phyloP scores from a whole-genome alignment of 306 rosid genomes.

The Cucurbita maxima region DNA sequence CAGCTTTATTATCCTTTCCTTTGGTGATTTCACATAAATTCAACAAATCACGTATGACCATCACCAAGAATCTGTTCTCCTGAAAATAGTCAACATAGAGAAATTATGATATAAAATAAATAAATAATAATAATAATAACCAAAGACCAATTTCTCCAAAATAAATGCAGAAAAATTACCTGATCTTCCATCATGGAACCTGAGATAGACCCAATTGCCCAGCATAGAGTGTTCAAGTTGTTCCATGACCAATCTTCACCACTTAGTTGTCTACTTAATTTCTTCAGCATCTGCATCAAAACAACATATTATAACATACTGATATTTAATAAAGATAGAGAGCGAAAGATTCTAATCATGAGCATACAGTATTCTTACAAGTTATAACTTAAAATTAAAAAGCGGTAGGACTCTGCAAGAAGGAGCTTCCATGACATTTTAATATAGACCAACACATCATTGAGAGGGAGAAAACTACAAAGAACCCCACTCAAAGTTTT shows the following conservation, averaged over 20 bases:
- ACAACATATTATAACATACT: neutral
- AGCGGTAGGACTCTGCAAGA: neutral
- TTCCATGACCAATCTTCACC: constrained; percentile 99
- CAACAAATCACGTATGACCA: constrained; percentile 94
- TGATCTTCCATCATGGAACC: constrained; percentile 99
- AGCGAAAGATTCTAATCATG: neutral
- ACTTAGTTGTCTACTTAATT: constrained; percentile 76
- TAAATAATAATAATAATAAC: neutral
- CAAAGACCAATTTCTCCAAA: neutral
- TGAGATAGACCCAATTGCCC: constrained; percentile 99
- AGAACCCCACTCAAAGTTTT: neutral
- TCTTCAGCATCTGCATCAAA: constrained; percentile 69
- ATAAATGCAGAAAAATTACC: constrained; percentile 26
- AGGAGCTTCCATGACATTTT: neutral
- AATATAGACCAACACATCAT: neutral
- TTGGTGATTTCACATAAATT: constrained; percentile 90
- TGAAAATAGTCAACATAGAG: constrained; percentile 22
- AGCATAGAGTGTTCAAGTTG: constrained; percentile 88
- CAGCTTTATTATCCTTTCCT: constrained; percentile 98
- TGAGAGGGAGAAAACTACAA: neutral
- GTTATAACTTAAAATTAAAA: neutral
- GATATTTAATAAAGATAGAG: neutral
- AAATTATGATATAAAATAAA: neutral
- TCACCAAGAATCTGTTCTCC: constrained; percentile 98
- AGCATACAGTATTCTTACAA: neutral